Evolutionary conservation across 2,329 filamentous ascomycete genomes (phyloP), one percentile per base, ranked within the genome.

Genomic region (Phoma sp.): DNA sequence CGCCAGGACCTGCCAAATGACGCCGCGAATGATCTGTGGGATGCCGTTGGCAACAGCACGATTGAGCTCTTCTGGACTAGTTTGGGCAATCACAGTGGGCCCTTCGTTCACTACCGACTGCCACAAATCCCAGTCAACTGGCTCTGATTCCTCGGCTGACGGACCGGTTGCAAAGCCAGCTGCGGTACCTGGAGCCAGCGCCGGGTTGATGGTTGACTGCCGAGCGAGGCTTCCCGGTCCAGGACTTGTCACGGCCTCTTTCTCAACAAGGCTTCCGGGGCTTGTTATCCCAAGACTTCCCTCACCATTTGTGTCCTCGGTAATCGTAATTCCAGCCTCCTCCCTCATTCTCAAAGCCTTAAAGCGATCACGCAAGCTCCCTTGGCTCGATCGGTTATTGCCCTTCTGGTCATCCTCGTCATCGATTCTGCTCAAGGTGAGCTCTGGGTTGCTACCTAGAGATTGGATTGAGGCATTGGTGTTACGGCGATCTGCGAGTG

Each of bases 41-140:
- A 99, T 99, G 26, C 95, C 95, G 32, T 89, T 90, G 42, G 93
- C 91, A 65, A 99, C 97, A 18, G 95, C 93, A 61, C 84, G 86
- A 70, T 93, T 96, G 52, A 99, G 80, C 72, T 97, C 93, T 66
- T 96, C 91, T 0, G 93, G 84, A 68, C 92, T 96, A 4, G 92
- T 92, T 55, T 91, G 87, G 10, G 91, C 90, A 42, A 98, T 90
- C 9, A 92, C 93, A 23, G 91, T 87, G 14, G 93, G 92, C 0
- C 95, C 95, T 77, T 97, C 91, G 63, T 97, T 96, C 28, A 99
- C 95, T 4, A 99, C 89, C 20, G 90, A 87, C 72, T 99, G 93
- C 95, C 95, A 99, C 32, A 99, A 79, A 74, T 99, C 95, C 95
- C 95, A 99, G 71, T 99, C 92, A n/a, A 99, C 95, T 20, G 91